A percentile compares a stretch with the other conserved stretches of the same genome.
Evolutionary conservation across 768 basidiomycete genomes (phyloP).

Genomic region (Cyathus striatus): DNA sequence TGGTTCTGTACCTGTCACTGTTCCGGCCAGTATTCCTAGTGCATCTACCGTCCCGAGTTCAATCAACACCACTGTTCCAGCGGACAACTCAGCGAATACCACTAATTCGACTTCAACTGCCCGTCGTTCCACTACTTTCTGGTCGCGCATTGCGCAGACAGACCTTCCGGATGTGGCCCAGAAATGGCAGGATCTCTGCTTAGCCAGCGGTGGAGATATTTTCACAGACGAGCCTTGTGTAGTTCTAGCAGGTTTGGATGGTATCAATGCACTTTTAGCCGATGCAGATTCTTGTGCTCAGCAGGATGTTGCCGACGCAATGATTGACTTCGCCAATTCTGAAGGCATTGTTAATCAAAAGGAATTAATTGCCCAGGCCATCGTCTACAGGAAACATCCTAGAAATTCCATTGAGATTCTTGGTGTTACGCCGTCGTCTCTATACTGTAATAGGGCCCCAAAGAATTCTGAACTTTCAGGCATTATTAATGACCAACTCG

Average conservation of each 20-base stretch:
- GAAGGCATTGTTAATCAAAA: conserved; percentile 30
- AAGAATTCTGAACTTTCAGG: conserved; percentile 35
- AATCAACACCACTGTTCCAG: conserved; percentile 2
- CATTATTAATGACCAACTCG: conserved; percentile 34
- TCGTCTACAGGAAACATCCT: conserved; percentile 36
- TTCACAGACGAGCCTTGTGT: conserved; percentile 35
- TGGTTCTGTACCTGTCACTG: too few species aligned
- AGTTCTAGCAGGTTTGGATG: conserved; percentile 30
- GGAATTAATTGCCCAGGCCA: conserved; percentile 35
- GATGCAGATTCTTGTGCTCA: conserved; percentile 43
- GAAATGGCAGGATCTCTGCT: conserved; percentile 41
- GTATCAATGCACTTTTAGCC: conserved; percentile 39
- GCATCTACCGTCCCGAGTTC: too few species aligned
- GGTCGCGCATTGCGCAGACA: conserved; percentile 16
- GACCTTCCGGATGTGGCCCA: conserved; percentile 32
- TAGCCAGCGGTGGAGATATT: conserved; percentile 34
- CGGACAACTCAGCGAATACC: conserved; percentile 10
- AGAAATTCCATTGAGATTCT: conserved; percentile 37
- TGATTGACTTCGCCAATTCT: conserved; percentile 47
- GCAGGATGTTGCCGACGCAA: conserved; percentile 42
- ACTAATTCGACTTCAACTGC: conserved; percentile 3
- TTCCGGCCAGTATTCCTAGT: too few species aligned
- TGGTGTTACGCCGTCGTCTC: conserved; percentile 38
- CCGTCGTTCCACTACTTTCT: conserved; percentile 1
- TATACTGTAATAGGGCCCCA: conserved; percentile 36